Base-by-base conservation (phyloP, 169 alveolate genomes). In the Plasmodium coatneyi region DNA sequence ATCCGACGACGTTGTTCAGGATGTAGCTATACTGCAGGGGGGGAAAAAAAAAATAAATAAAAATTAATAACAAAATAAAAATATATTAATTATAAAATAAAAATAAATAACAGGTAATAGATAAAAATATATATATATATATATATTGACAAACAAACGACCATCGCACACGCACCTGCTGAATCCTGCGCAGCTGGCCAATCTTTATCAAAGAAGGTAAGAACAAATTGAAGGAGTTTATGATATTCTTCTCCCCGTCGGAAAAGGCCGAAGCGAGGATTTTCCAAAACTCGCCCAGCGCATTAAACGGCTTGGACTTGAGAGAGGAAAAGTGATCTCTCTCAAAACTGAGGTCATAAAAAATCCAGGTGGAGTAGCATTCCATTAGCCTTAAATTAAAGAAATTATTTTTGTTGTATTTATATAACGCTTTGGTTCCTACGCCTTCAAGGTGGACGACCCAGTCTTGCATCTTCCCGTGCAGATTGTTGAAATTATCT, bases 11-110 rank as follows among this genome's bases (percentile, higher is more conserved):
- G 41, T 72, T 84, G 46, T 84, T 84, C 19, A 84, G 79, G 56
- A 84, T 84, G 84, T 84, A 84, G 84, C 92, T 84, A 84, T 84
- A 84, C 92, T 84, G 82, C 80, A 22, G 19, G 66, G n/a, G 39
- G 25, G 89, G 36, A 28, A 5, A 16, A 74, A 60, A 3, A 72
- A 46, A 72, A 74, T 2, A 66, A 28, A 71, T 5, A 1, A 10
- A 7, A 66, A 19, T 7, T 0, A 9, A 82, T 5, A 34, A 49
- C 5, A 9, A 81, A 7, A 36, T 7, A 28, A 16, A n/a, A 82
- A 39, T n/a, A n/a, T n/a, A n/a, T n/a, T n/a, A n/a, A n/a, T n/a
- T n/a, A 54, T 34, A 19, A 12, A 56, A 43, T 34, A 32, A 43
- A 3, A 7, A 52, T n/a, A 81, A 49, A n/a, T 19, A 6, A 80